Evolutionary conservation across 306 rosid genomes (phyloP).

Genomic region (Cucumis hystrix): DNA sequence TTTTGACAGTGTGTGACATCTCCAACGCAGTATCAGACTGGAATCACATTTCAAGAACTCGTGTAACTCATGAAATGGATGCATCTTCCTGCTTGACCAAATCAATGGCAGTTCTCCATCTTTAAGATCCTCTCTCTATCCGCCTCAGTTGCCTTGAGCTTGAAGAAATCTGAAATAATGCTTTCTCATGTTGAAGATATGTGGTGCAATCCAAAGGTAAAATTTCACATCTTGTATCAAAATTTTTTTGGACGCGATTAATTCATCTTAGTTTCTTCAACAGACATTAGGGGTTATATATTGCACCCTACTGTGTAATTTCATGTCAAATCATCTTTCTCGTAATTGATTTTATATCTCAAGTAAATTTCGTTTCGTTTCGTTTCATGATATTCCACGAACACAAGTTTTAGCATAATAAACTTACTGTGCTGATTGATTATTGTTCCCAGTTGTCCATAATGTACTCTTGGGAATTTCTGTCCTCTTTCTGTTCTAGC

Average conservation of each 20-base stretch:
- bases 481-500: neutral
- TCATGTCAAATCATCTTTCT: neutral
- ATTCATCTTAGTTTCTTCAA: slow-evolving; percentile 4
- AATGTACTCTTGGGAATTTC: neutral
- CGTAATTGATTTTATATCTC: slow-evolving; percentile 3
- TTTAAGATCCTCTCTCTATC: slow-evolving; percentile 22
- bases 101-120: slow-evolving; percentile 73
- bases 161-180: slow-evolving; percentile 10
- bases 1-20: slow-evolving; percentile 76
- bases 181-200: slow-evolving; percentile 5
- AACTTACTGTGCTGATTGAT: neutral
- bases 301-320: neutral
- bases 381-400: neutral
- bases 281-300: neutral
- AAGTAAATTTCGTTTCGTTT: neutral
- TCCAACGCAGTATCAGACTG: slow-evolving; percentile 48
- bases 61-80: slow-evolving; percentile 72
- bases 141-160: neutral
- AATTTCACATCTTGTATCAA: neutral
- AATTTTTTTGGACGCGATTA: neutral
- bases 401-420: neutral
- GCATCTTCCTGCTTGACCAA: slow-evolving; percentile 88
- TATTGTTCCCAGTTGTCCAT: neutral
- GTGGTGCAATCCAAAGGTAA: neutral
- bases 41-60: slow-evolving; percentile 71